Base-by-base conservation (phyloP, 140 eudicot species). In the Cichorium intybus region DNA sequence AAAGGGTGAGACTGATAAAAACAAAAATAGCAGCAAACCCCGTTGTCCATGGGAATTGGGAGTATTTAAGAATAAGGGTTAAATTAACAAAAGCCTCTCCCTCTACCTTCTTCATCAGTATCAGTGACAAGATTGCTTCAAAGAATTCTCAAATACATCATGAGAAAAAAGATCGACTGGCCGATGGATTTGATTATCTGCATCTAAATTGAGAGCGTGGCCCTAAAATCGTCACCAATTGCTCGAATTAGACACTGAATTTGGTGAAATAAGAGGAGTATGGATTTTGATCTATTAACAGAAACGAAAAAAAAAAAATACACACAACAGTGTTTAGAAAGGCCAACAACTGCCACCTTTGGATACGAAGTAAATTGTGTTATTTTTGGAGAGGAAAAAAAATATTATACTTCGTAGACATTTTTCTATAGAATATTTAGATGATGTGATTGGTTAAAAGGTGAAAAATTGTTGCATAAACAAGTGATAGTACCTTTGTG, bases 11-110 rank as follows among this genome's bases (percentile, higher is more conserved):
- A 59, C 90, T 85, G 67, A 89, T 41, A 17, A 86, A 65, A 24
- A 89, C 95, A 54, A 72, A 89, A 28, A 72, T 41, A 46, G 91
- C 99, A 15, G 97, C 94, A 35, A 82, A 61, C 27, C 83, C 26
- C 71, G 73, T 77, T 27, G 97, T 85, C 99, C 97, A 94, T 82
- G 81, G 54, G 58, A 90, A 90, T 47, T 80, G 53, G 7, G 95
- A 62, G 61, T 80, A 77, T 66, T 60, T 67, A 43, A 49, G 43
- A 48, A 61, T 12, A 4, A 46, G 62, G 65, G 80, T 53, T 72
- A 63, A 24, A 79, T 68, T 73, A 60, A 77, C 53, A 64, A 76
- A 53, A 62, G 46, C 75, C 33, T 62, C 65, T 54, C 39, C 74
- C 24, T 74, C 37, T 52, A 79, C 76, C 76, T 59, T 80, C 74